Base-by-base conservation (phyloP, 1,284 basidiomycete genomes). In the Psilocybe mexicana region DNA sequence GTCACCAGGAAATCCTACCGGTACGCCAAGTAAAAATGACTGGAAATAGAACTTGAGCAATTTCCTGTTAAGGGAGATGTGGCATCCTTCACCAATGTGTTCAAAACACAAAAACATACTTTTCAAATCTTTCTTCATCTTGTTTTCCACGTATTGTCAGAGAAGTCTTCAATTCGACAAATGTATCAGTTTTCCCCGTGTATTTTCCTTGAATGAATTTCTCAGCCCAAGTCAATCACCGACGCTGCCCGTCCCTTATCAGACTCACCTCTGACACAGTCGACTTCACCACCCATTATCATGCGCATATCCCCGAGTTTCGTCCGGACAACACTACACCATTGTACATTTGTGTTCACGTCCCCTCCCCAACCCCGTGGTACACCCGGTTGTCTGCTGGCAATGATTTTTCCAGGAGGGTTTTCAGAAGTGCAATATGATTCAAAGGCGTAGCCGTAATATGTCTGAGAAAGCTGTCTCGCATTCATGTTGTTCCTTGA, bases 31-130 rank as follows among this genome's bases (percentile, higher is more conserved):
- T 18, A 98, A 80, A 73, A 94, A 98, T 1, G 93, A 96, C 69
- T 99, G 96, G 59, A 96, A 88, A 81, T 96, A 98, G 75, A 96
- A 94, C 69, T 96, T 96, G 55, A 98, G 83, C 46, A 98, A 75
- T 70, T 98, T 98, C 70, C 89, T 90, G 68, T 60, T 43, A 53
- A 52, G 53, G 57, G 44, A 44, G 44, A 62, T 43, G 35, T 45
- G 42, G 24, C 47, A 55, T 33, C 45, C 50, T 57, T 58, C 30
- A 60, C 55, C 51, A 51, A 43, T 43, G 48, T 47, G 58, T 24
- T 52, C 24, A 55, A 40, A 54, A 12, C 40, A 44, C 26, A 36
- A 30, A 58, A 48, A 38, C 80, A 63, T 70, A 93, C 93, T 88
- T 90, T 71, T 96, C 93, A 65, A 98, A 98, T 55, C 79, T 83